These are phyloP conservation scores for Wickerhamomyces subpelliculosus DNA, from an alignment of 805 yeast species.

Conservation along the genomic window DNA sequence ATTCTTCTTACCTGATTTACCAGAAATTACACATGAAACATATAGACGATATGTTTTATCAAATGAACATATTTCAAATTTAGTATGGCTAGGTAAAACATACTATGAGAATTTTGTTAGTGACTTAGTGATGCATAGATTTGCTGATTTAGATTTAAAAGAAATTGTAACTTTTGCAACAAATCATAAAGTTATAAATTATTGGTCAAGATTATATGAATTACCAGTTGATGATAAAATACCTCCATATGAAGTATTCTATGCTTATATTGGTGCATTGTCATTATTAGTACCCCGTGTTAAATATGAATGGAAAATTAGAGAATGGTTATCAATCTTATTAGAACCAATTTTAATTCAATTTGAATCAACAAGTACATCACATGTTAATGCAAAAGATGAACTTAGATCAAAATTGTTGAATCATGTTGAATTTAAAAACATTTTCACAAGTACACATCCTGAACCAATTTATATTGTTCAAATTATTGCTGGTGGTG, in stretches of 20 bases:
- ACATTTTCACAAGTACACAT: neutral
- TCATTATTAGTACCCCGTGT: neutral
- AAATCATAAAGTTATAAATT: conserved; percentile 1
- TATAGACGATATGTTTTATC: conserved; percentile 1
- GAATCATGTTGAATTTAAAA: neutral
- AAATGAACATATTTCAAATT: neutral
- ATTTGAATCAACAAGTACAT: neutral
- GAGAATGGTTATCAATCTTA: conserved; percentile 5
- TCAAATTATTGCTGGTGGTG: neutral
- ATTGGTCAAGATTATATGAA: conserved; percentile 4
- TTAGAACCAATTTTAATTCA: conserved; percentile 4
- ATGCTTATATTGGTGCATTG: conserved; percentile 7
- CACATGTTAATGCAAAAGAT: conserved; percentile 1
- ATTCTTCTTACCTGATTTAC: no score
- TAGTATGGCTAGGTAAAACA: conserved; percentile 3
- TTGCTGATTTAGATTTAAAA: conserved; percentile 4
- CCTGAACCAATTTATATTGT: neutral
- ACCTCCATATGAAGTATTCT: conserved; percentile 2
- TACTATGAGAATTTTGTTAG: conserved; percentile 1
- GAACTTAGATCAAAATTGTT: neutral
- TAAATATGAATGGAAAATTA: conserved; percentile 1
- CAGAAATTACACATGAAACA: no score
- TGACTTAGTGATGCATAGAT: conserved; percentile 3
- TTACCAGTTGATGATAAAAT: neutral
- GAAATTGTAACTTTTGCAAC: conserved; percentile 1